These are phyloP conservation scores for Encephalitozoon hellem DNA, from an alignment of 371 early-diverging fungal species.

Conservation along the genomic window DNA sequence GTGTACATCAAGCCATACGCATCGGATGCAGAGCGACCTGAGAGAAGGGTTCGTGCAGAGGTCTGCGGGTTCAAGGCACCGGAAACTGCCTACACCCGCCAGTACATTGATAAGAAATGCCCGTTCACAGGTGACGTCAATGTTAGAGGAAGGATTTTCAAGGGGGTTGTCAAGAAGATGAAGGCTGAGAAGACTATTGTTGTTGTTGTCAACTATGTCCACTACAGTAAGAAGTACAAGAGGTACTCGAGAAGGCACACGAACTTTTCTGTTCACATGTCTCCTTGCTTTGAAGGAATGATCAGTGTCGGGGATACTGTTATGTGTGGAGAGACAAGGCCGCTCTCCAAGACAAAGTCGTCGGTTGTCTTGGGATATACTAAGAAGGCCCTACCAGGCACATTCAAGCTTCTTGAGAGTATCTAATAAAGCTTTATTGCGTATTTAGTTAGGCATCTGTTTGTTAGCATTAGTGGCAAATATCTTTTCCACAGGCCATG, in stretches of 20 bases:
- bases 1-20: slow-evolving; percentile 67
- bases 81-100: slow-evolving; percentile 81
- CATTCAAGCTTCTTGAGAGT: slow-evolving; percentile 26
- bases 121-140: slow-evolving; percentile 95
- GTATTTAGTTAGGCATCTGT: too few relatives aligned
- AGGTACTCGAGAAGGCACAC: slow-evolving; percentile 99
- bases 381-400: slow-evolving; percentile 32
- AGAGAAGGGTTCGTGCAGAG: slow-evolving; percentile 76
- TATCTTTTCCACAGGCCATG: background rate
- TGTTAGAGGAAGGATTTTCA: slow-evolving; percentile 93
- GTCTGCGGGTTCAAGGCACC: slow-evolving; percentile 98
- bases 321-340: slow-evolving; percentile 71
- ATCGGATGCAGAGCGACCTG: slow-evolving; percentile 62
- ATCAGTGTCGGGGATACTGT: slow-evolving; percentile 81
- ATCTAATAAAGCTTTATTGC: slow-evolving; percentile 27
- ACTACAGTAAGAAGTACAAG: slow-evolving; percentile 98
- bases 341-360: slow-evolving; percentile 60
- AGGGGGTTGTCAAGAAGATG: slow-evolving; percentile 84
- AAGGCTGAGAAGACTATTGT: slow-evolving; percentile 98
- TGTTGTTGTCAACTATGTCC: slow-evolving; percentile 93
- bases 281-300: slow-evolving; percentile 85
- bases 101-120: slow-evolving; percentile 99
- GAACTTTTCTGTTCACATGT: slow-evolving; percentile 93
- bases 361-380: slow-evolving; percentile 55
- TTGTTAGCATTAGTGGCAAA: background rate